Conservation (phyloP, 2,329 filamentous ascomycete species). For the Mycocentrospora acerina region DNA sequence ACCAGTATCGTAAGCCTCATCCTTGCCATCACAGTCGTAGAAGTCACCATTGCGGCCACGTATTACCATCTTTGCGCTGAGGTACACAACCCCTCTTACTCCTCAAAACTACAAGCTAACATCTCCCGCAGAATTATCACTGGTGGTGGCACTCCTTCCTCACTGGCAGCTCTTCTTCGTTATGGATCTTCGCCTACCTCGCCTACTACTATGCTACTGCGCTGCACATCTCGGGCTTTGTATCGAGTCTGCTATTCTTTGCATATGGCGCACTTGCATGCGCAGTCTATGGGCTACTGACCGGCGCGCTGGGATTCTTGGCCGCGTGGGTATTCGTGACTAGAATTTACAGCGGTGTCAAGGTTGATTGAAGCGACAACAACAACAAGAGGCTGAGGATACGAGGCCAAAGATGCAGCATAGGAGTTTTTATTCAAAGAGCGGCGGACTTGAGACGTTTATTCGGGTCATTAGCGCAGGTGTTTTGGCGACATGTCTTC, state of each 20-base stretch:
- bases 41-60: conserved; percentile 80
- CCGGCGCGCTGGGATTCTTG: conserved; percentile 81
- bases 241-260: conserved; percentile 81
- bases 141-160: conserved; percentile 94
- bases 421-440: background rate
- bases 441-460: no score
- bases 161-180: conserved; percentile 71
- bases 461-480: no score
- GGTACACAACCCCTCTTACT: conserved; percentile 41
- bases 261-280: conserved; percentile 81
- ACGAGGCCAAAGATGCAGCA: background rate
- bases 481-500: no score
- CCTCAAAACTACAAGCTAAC: no score
- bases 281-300: conserved; percentile 76
- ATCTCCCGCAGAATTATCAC: conserved; percentile 73
- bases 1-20: conserved; percentile 72
- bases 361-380: conserved; percentile 10
- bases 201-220: conserved; percentile 81
- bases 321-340: conserved; percentile 81
- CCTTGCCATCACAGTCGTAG: conserved; percentile 73
- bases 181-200: conserved; percentile 83
- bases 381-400: background rate
- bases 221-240: conserved; percentile 77
- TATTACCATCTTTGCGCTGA: conserved; percentile 79
- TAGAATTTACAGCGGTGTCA: conserved; percentile 68